A percentile compares a stretch with the other conserved stretches of the same genome.
These are phyloP conservation scores for Pichia paraexigua DNA, from an alignment of 805 yeast genomes.

Conservation along the genomic window DNA sequence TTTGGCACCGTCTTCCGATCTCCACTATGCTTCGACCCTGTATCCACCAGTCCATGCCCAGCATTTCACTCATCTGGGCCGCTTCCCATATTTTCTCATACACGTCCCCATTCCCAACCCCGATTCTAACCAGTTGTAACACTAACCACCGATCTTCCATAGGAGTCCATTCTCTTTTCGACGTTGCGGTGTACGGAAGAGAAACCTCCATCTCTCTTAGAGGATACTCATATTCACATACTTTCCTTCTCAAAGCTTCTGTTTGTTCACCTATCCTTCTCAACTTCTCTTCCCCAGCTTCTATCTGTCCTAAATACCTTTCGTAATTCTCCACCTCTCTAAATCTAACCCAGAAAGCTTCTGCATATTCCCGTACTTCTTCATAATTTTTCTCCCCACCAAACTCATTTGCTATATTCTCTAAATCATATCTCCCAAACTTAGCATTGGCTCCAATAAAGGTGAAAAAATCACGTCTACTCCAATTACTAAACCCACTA, in stretches of 20 bases:
- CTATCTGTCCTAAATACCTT: constrained; percentile 70
- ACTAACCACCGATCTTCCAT: constrained; percentile 88
- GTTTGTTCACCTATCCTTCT: constrained; percentile 59
- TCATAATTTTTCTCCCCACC: constrained; percentile 76
- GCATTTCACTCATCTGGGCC: not conserved
- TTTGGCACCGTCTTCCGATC: constrained; percentile 71
- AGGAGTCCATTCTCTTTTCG: constrained; percentile 65
- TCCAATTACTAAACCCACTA: constrained; percentile 76
- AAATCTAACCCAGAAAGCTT: constrained; percentile 73
- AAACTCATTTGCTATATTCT: constrained; percentile 67
- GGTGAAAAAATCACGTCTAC: constrained; percentile 78
- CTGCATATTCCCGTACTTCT: constrained; percentile 71
- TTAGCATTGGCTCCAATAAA: constrained; percentile 68
- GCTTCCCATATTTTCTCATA: constrained; percentile 53
- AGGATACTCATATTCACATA: constrained; percentile 60
- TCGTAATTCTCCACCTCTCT: constrained; percentile 85
- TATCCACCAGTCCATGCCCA: constrained; percentile 60
- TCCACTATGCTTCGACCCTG: constrained; percentile 74
- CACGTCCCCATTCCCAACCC: constrained; percentile 70
- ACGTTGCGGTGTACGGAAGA: constrained; percentile 52
- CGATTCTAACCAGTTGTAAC: constrained; percentile 70
- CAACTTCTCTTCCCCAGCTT: constrained; percentile 81
- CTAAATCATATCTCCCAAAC: constrained; percentile 70
- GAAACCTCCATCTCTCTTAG: constrained; percentile 67
- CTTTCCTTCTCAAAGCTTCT: constrained; percentile 69